Evolutionary conservation across 2,329 filamentous ascomycete genomes (phyloP).

Genomic region (Aspergillus sojae): DNA sequence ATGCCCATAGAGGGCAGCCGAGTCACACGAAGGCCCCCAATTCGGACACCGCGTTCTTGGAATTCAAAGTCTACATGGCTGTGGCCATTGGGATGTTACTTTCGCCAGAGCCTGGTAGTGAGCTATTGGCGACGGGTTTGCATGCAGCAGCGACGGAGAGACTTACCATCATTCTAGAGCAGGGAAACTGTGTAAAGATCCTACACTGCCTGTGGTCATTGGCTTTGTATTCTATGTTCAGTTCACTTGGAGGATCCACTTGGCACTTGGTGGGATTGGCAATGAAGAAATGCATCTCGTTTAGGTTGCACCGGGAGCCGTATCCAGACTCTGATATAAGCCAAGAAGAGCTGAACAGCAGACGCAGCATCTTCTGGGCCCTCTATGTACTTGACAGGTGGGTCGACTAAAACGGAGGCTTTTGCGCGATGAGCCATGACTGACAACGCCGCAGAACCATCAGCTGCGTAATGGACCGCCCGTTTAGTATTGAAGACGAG

Average conservation of each 20-base stretch:
- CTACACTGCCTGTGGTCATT: neutral
- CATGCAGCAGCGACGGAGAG: neutral
- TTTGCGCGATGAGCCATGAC: neutral
- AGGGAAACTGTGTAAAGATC: neutral
- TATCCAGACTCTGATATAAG: constrained; percentile 11
- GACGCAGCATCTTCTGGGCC: neutral
- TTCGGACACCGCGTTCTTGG: neutral
- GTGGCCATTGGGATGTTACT: neutral
- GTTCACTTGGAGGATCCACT: constrained; percentile 28
- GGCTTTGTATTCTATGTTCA: constrained; percentile 19
- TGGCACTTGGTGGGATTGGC: constrained; percentile 36
- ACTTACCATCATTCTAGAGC: neutral
- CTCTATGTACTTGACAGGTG: neutral
- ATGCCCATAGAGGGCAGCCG: neutral
- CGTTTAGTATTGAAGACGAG: neutral
- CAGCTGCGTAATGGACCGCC: neutral
- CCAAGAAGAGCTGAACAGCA: neutral
- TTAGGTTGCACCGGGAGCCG: constrained; percentile 30
- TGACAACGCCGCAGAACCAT: neutral
- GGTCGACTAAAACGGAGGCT: neutral
- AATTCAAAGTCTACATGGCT: neutral
- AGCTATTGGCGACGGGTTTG: neutral
- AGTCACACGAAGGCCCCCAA: neutral
- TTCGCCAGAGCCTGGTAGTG: neutral
- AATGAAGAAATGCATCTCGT: constrained; percentile 32